phyloP scores from a whole-genome alignment of 129 eudicot genomes.

The Flaveria bidentis region DNA sequence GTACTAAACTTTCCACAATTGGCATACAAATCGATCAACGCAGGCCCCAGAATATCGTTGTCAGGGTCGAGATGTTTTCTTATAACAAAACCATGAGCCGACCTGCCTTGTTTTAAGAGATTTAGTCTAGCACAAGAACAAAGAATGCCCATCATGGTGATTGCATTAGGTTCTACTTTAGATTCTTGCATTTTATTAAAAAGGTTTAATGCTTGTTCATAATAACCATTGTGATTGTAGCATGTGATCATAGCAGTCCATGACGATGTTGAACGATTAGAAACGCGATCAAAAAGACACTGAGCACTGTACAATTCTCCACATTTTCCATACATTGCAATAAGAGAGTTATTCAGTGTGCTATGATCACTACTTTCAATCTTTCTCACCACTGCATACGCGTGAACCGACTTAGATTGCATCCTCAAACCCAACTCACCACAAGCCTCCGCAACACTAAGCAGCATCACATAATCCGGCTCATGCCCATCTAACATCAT shows the following conservation, averaged over 20 bases:
- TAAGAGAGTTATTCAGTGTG: slow-evolving; percentile 48
- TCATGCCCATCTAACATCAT: slow-evolving; percentile 56
- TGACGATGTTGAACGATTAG: slow-evolving; percentile 34
- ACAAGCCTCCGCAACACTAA: slow-evolving; percentile 66
- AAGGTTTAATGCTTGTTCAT: slow-evolving; percentile 42
- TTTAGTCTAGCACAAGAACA: slow-evolving; percentile 67
- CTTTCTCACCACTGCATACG: slow-evolving; percentile 47
- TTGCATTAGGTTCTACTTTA: slow-evolving; percentile 54
- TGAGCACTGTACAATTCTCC: slow-evolving; percentile 57
- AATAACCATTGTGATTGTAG: slow-evolving; percentile 58
- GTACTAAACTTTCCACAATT: slow-evolving; percentile 47
- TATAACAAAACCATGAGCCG: slow-evolving; percentile 55
- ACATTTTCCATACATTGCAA: slow-evolving; percentile 79
- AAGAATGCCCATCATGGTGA: slow-evolving; percentile 61
- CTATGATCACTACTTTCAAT: slow-evolving; percentile 34
- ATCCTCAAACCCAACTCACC: slow-evolving; percentile 56
- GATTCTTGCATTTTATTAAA: slow-evolving; percentile 48
- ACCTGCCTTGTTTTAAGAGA: slow-evolving; percentile 52
- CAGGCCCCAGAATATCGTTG: slow-evolving; percentile 42
- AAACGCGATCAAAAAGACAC: slow-evolving; percentile 38
- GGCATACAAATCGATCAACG: slow-evolving; percentile 68
- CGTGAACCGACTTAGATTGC: slow-evolving; percentile 59
- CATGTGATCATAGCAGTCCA: slow-evolving; percentile 78
- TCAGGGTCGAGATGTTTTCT: slow-evolving; percentile 46
- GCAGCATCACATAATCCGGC: slow-evolving; percentile 65